Base-by-base conservation (phyloP, 2,329 filamentous ascomycete genomes). In the Calonectria honghensis region DNA sequence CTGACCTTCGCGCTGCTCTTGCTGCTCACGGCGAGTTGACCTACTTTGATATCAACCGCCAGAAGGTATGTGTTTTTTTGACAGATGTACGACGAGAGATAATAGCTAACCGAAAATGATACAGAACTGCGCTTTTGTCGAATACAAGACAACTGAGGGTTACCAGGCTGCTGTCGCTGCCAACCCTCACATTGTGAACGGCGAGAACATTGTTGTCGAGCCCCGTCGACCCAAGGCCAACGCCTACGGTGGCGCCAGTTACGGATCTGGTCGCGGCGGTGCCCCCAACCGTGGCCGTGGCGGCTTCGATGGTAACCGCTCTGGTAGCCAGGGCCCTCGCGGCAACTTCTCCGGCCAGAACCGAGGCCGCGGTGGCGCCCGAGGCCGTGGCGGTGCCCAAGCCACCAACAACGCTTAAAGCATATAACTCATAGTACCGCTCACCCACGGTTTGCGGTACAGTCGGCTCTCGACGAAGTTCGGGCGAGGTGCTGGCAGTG, bases 81-180 rank as follows among this genome's bases (percentile, higher is more conserved):
- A n/a, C 39, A 45, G 39, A 20, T 10, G 14, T 14, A 24, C 50
- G 4, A 10, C 6, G 27, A 18, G n/a, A 27, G 3, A 24, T 41
- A 14, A 39, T 37, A 35, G 59, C 79, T 81, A 72, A 78, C 11
- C 75, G 78, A 76, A 77, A 24, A 66, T 51, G 35, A 66, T 51
- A 32, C 83, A 98, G 96, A 98, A 97, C 90, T 98, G 96, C 83
- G 97, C 97, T 32, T 98, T 98, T 83, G 95, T 98, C 74, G 97
- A 99, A 85, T 99, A 97, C 86, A 94, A 93, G 83, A 94, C 93
- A 61, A 84, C 92, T 29, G 92, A 96, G 70, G 95, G 92, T 61
- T 98, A 98, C 87, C 91, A 95, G 84, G 94, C 94, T 76, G 97
- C 97, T 54, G 90, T 95, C 48, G 91, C 91, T 75, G 94, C 93